Percentiles rank a stretch among this genome's conserved stretches.
Evolutionary conservation across 2,329 filamentous ascomycete species (phyloP).

Genomic region (Diaporthe citrichinensis): DNA sequence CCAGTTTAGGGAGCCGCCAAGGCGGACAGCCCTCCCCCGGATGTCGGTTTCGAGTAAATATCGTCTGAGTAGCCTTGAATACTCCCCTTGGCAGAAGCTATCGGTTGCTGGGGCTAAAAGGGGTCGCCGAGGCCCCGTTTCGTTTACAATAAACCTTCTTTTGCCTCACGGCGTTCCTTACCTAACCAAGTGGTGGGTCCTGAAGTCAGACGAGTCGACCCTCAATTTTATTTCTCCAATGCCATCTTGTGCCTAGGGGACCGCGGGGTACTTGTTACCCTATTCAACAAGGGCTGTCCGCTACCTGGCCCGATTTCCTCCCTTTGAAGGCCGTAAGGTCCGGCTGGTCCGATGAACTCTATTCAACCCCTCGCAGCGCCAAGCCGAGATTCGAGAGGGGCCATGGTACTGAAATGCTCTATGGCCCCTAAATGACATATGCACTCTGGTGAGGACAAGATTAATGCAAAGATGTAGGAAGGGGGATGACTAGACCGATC

Average conservation of each 20-base stretch:
- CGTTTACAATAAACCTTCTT: slow-evolving; percentile 9
- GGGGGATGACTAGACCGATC: background rate
- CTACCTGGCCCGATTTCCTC: background rate
- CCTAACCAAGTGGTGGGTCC: slow-evolving; percentile 9
- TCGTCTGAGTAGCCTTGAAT: background rate
- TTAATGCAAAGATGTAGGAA: background rate
- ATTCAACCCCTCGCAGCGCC: background rate
- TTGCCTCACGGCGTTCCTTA: background rate
- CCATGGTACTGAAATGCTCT: slow-evolving; percentile 16
- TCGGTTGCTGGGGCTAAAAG: slow-evolving; percentile 8
- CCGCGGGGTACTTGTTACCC: background rate
- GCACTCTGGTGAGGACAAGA: background rate
- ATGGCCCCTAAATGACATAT: slow-evolving; percentile 9
- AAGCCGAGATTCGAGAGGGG: slow-evolving; percentile 9
- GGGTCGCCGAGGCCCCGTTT: slow-evolving; percentile 7
- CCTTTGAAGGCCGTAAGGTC: background rate
- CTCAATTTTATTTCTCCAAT: background rate
- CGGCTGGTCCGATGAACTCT: slow-evolving; percentile 8
- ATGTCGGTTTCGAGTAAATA: slow-evolving; percentile 12
- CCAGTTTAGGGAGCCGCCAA: slow-evolving; percentile 10
- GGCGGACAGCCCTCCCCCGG: slow-evolving; percentile 12
- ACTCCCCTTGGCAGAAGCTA: slow-evolving; percentile 1
- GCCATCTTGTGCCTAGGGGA: background rate
- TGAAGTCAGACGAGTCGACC: background rate
- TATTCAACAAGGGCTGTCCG: background rate